A percentile compares a stretch with the other conserved stretches of the same genome.
These are phyloP conservation scores for Ottelia alismoides DNA, from an alignment of 106 monocot genomes.

Conservation along the genomic window DNA sequence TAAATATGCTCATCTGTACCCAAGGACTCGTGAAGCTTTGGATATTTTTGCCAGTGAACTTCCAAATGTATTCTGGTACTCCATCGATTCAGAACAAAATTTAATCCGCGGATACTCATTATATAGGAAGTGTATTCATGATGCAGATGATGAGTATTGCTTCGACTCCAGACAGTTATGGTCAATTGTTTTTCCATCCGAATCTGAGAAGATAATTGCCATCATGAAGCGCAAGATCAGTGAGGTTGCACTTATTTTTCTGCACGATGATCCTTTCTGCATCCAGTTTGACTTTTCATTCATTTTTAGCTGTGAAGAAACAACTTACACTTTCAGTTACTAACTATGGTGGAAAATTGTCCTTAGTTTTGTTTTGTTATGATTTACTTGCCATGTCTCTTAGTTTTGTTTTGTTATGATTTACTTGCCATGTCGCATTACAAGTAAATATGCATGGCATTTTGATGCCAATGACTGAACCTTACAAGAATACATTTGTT, in stretches of 20 bases:
- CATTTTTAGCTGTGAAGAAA: too few relatives aligned
- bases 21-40: conserved; percentile 53
- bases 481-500: too few relatives aligned
- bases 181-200: conserved; percentile 83
- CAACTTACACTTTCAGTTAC: too few relatives aligned
- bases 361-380: too few relatives aligned
- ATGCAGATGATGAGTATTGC: conserved; percentile 57
- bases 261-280: too few relatives aligned
- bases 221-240: conserved; percentile 62
- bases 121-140: conserved; percentile 28
- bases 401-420: too few relatives aligned
- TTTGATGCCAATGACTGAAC: too few relatives aligned
- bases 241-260: conserved; percentile 53
- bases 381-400: too few relatives aligned
- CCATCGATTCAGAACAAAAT: conserved; percentile 32
- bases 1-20: conserved; percentile 71
- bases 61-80: conserved; percentile 61
- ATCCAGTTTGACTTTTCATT: too few relatives aligned
- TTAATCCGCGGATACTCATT: conserved; percentile 66
- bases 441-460: too few relatives aligned
- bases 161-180: conserved; percentile 64
- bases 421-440: too few relatives aligned
- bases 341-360: too few relatives aligned
- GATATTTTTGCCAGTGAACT: conserved; percentile 40
- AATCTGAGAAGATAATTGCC: conserved; percentile 62